phyloP scores from a whole-genome alignment of 2,329 filamentous ascomycete species.

The Massarina eburnea region DNA sequence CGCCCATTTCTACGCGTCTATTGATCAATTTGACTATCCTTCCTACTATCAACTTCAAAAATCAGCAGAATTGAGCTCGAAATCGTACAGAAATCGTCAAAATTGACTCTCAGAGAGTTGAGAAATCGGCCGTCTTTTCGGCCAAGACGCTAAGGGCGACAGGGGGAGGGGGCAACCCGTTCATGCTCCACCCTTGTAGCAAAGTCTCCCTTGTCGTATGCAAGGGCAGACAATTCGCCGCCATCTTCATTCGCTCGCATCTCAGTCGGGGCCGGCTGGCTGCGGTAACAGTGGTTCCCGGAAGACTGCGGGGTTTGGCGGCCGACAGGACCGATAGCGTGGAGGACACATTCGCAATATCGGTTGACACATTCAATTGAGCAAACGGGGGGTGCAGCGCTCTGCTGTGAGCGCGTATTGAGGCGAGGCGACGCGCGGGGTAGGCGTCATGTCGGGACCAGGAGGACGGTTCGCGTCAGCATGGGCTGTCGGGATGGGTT shows the following conservation, averaged over 20 bases:
- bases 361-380: slow-evolving; percentile 16
- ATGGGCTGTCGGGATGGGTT: neutral
- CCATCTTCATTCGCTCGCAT: neutral
- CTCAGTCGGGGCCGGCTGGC: neutral
- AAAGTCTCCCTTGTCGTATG: no score
- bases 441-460: neutral
- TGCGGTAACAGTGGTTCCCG: neutral
- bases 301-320: slow-evolving; percentile 11
- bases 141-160: no score
- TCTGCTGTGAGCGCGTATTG: neutral
- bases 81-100: no score
- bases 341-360: slow-evolving; percentile 4
- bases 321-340: slow-evolving; percentile 12
- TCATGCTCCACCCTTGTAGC: no score
- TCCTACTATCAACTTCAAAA: no score
- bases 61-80: no score
- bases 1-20: no score
- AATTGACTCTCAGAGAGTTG: no score
- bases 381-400: slow-evolving; percentile 1
- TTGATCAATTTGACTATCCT: no score
- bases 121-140: no score
- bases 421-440: neutral
- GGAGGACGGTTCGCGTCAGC: neutral
- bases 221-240: neutral
- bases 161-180: no score